Percentiles rank a stretch among this genome's conserved stretches.
These are phyloP conservation scores for Grosmannia penicillata DNA, from an alignment of 2,329 filamentous ascomycete genomes.

Conservation along the genomic window DNA sequence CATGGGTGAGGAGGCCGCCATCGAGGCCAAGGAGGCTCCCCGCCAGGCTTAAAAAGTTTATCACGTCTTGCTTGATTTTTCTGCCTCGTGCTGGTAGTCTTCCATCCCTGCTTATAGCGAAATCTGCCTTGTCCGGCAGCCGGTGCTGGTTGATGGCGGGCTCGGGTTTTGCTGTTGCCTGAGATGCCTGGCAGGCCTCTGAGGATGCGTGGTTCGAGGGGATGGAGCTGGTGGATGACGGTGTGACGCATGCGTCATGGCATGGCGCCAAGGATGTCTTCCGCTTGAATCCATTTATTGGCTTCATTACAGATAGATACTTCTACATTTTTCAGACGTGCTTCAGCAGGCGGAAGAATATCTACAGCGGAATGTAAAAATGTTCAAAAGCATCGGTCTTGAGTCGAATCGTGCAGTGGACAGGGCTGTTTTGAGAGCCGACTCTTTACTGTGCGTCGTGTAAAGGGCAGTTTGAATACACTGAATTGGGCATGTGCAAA, in stretches of 20 bases:
- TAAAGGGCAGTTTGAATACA: too few relatives aligned
- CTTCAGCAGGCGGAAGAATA: constrained; percentile 4
- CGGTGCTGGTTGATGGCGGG: neutral
- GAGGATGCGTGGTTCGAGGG: neutral
- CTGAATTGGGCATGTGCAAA: too few relatives aligned
- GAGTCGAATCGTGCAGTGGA: neutral
- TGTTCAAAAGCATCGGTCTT: neutral
- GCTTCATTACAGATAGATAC: constrained; percentile 3
- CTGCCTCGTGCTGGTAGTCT: constrained; percentile 6
- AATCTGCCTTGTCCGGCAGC: neutral
- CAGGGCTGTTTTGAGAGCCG: too few relatives aligned
- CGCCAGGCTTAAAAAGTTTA: constrained; percentile 17
- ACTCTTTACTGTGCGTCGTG: too few relatives aligned
- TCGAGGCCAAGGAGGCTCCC: constrained; percentile 91
- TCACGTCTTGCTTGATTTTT: constrained; percentile 1
- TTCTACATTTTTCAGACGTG: constrained; percentile 1
- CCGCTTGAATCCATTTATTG: constrained; percentile 3
- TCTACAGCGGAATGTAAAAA: constrained; percentile 5
- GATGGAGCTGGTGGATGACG: neutral
- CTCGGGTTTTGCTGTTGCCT: neutral
- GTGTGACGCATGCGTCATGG: neutral
- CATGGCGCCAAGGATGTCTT: neutral
- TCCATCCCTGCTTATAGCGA: constrained; percentile 5
- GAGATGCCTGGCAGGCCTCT: constrained; percentile 4
- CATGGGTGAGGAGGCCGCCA: constrained; percentile 88